phyloP scores from a whole-genome alignment of 2,329 filamentous ascomycete genomes.

The Emmonsia crescens region DNA sequence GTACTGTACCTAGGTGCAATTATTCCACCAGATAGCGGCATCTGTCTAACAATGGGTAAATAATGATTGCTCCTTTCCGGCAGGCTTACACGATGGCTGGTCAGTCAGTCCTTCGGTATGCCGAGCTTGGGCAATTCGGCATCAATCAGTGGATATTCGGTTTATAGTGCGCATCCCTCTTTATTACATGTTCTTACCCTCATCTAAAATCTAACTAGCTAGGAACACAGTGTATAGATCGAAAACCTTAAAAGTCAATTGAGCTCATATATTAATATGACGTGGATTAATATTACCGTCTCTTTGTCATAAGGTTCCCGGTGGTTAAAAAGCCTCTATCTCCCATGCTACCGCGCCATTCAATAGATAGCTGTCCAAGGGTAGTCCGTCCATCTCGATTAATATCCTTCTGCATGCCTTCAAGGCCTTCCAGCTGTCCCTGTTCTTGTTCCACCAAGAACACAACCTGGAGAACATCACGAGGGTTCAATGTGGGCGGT shows the following conservation, averaged over 20 bases:
- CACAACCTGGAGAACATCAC: constrained; percentile 54
- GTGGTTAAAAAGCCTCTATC: constrained; percentile 80
- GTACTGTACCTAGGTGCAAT: too few species aligned
- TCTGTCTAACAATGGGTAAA: not conserved
- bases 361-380: constrained; percentile 73
- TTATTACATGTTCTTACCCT: not conserved
- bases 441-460: constrained; percentile 50
- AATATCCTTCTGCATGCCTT: constrained; percentile 42
- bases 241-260: not conserved
- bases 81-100: too few species aligned
- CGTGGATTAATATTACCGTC: constrained; percentile 16
- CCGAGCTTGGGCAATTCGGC: not conserved
- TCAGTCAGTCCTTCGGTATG: not conserved
- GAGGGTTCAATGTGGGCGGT: constrained; percentile 45
- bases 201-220: not conserved
- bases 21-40: too few species aligned
- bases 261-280: not conserved
- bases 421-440: constrained; percentile 36
- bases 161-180: not conserved
- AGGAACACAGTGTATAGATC: not conserved
- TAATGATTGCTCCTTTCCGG: too few species aligned
- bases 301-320: constrained; percentile 55
- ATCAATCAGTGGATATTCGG: too few species aligned
- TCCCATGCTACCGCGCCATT: constrained; percentile 84
- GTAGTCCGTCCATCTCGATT: constrained; percentile 44